A percentile compares a stretch with the other conserved stretches of the same genome.
Conservation (phyloP, 129 eudicot species). For the Pulicaria dysenterica region DNA sequence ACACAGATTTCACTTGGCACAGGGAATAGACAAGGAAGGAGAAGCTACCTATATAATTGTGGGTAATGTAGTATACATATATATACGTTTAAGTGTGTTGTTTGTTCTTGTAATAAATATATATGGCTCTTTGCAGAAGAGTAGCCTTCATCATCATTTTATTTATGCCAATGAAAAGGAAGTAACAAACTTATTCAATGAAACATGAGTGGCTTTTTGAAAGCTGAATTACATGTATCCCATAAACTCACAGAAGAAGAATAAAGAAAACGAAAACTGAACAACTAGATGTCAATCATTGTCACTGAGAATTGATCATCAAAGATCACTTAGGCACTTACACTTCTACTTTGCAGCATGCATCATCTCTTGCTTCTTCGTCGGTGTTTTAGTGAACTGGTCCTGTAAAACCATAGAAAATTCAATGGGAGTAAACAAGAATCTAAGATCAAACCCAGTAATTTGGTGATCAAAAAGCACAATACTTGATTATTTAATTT, state of each 20-base stretch:
- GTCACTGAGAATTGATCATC: neutral
- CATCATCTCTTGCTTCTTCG: constrained; percentile 22
- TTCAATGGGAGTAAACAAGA: neutral
- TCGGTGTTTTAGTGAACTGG: neutral
- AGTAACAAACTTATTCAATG: constrained; percentile 9
- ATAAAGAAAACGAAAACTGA: neutral
- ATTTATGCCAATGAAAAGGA: neutral
- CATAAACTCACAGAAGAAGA: constrained; percentile 1
- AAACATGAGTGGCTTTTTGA: constrained; percentile 21
- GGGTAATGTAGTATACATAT: constrained; percentile 14
- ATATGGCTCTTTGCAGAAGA: constrained; percentile 18
- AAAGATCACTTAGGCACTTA: constrained; percentile 13
- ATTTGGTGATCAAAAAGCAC: neutral
- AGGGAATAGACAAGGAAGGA: constrained; percentile 46
- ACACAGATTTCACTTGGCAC: constrained; percentile 25
- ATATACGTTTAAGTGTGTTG: neutral
- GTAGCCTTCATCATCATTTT: neutral
- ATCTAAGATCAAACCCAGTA: neutral
- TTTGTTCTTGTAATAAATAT: neutral
- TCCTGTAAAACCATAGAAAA: constrained; percentile 16
- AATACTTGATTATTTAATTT: neutral
- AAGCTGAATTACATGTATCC: constrained; percentile 16
- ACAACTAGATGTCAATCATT: neutral
- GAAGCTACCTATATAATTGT: constrained; percentile 22
- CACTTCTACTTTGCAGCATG: constrained; percentile 16